Conservation (phyloP, 2,329 filamentous ascomycete genomes). For the Sclerotinia trifoliorum region DNA sequence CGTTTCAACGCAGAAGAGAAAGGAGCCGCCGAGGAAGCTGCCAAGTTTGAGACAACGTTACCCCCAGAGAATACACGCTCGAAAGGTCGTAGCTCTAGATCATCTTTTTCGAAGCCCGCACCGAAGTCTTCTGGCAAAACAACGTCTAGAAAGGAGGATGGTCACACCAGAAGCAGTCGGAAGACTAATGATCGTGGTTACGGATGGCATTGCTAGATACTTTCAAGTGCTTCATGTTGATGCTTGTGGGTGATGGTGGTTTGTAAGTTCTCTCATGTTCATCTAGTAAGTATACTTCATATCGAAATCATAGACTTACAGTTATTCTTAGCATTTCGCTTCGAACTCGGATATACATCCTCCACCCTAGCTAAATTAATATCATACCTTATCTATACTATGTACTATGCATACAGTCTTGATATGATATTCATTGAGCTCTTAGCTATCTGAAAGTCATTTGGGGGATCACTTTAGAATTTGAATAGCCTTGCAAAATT, state of each 20-base stretch:
- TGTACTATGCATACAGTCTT: neutral
- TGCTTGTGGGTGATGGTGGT: neutral
- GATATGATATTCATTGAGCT: neutral
- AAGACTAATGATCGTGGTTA: too few species aligned
- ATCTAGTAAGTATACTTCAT: neutral
- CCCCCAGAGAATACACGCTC: rapidly evolving
- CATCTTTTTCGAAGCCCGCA: too few species aligned
- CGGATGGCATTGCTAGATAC: too few species aligned
- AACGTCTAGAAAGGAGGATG: neutral
- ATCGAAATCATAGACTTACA: neutral
- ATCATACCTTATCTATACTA: neutral
- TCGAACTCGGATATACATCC: neutral
- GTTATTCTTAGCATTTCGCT: neutral
- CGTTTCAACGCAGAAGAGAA: neutral
- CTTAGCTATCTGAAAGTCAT: neutral
- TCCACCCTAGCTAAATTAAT: neutral
- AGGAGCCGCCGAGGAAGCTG: neutral
- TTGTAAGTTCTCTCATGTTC: neutral
- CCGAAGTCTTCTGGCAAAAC: neutral
- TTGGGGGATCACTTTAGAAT: neutral
- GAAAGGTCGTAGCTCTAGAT: neutral
- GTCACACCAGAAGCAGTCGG: too few species aligned
- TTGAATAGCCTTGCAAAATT: neutral
- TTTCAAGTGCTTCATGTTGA: neutral
- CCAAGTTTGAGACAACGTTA: neutral